Percentiles rank a stretch among this genome's conserved stretches.
Conservation (phyloP, 1,139 yeast genomes). For the Cylindricascospora bacillispora region DNA sequence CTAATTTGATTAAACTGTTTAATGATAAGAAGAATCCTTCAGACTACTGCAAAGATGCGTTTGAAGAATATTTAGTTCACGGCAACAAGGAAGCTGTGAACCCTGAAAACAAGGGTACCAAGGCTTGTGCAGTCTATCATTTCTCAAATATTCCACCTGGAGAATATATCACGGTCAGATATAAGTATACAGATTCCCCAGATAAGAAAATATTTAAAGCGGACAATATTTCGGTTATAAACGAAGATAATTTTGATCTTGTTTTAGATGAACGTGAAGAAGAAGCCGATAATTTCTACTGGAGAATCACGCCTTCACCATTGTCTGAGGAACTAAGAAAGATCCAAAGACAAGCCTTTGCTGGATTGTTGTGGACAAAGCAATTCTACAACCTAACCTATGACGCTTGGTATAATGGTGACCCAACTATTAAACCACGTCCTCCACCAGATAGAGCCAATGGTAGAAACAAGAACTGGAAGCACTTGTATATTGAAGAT, state of each 20-base stretch:
- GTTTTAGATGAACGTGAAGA: slow-evolving; percentile 65
- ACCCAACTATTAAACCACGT: slow-evolving; percentile 56
- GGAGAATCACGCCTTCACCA: slow-evolving; percentile 82
- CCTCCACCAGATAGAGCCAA: slow-evolving; percentile 75
- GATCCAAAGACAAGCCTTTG: slow-evolving; percentile 89
- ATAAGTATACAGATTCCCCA: slow-evolving; percentile 42
- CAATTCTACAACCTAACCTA: slow-evolving; percentile 86
- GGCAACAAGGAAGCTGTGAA: slow-evolving; percentile 50
- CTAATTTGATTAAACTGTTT: slow-evolving; percentile 61
- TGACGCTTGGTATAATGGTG: slow-evolving; percentile 83
- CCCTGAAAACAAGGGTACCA: slow-evolving; percentile 58
- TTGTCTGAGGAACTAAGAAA: slow-evolving; percentile 70
- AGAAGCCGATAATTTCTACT: slow-evolving; percentile 91
- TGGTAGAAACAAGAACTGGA: slow-evolving; percentile 83
- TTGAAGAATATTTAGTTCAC: slow-evolving; percentile 71
- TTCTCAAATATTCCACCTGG: slow-evolving; percentile 79
- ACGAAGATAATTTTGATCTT: slow-evolving; percentile 67
- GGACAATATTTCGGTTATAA: slow-evolving; percentile 37
- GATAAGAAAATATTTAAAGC: slow-evolving; percentile 17
- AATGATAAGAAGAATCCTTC: slow-evolving; percentile 41
- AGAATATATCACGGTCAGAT: slow-evolving; percentile 79
- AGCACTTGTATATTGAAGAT: slow-evolving; percentile 80
- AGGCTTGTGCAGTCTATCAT: slow-evolving; percentile 69
- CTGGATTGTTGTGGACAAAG: slow-evolving; percentile 90
- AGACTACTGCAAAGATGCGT: slow-evolving; percentile 72